A percentile compares a stretch with the other conserved stretches of the same genome.
These are phyloP conservation scores for Debaryomyces robertsiae DNA, from an alignment of 1,139 yeast species.

Conservation along the genomic window DNA sequence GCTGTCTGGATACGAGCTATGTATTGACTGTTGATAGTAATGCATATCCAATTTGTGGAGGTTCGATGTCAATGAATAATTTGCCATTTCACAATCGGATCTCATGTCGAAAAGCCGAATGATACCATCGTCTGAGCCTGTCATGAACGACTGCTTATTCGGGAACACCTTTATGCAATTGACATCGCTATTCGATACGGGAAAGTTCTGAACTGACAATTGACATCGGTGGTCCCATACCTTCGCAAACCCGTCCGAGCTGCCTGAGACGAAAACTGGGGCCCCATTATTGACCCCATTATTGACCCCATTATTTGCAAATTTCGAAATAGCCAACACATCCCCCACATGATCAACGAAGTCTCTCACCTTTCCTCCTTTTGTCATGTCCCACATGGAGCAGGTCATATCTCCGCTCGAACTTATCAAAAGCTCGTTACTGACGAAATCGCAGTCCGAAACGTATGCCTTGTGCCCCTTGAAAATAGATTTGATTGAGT, in stretches of 20 bases:
- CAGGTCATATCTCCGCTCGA: constrained; percentile 86
- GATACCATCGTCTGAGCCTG: constrained; percentile 81
- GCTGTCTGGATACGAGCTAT: neutral
- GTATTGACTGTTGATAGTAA: neutral
- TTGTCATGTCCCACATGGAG: constrained; percentile 75
- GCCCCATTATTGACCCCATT: constrained; percentile 24
- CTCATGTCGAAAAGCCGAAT: constrained; percentile 76
- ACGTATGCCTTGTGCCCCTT: constrained; percentile 86
- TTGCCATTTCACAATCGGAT: constrained; percentile 69
- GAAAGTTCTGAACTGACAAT: constrained; percentile 59
- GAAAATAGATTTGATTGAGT: constrained; percentile 51
- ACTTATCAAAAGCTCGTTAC: constrained; percentile 57
- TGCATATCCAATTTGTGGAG: constrained; percentile 3
- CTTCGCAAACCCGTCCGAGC: constrained; percentile 72
- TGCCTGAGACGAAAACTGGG: constrained; percentile 62
- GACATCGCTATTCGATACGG: constrained; percentile 66
- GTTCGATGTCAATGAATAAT: constrained; percentile 41
- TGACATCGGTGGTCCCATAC: constrained; percentile 70
- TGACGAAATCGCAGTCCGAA: constrained; percentile 68
- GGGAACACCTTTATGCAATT: constrained; percentile 69
- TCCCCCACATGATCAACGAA: constrained; percentile 82
- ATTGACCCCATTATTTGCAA: constrained; percentile 19
- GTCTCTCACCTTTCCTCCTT: constrained; percentile 55
- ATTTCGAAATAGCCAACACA: constrained; percentile 58
- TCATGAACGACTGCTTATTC: constrained; percentile 63